Evolutionary conservation across 139 green algal species (phyloP).

Genomic region (Ulvella scutata): DNA sequence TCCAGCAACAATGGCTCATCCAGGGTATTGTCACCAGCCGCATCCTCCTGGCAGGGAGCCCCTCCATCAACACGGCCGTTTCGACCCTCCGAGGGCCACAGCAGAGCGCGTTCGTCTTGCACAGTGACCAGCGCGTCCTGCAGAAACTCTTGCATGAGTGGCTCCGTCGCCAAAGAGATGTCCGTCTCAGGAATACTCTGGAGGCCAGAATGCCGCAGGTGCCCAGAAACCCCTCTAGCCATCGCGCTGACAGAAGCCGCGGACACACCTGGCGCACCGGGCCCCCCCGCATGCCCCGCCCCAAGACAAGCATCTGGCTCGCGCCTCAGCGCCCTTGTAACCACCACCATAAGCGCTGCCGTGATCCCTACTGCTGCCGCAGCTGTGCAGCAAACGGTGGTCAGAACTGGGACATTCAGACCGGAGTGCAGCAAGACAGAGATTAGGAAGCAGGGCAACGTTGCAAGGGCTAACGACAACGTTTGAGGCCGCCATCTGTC

Average conservation of each 20-base stretch:
- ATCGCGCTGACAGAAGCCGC: background rate
- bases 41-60: too few species aligned
- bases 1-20: too few species aligned
- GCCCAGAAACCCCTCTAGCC: background rate
- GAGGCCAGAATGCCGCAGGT: background rate
- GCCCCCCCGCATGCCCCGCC: background rate
- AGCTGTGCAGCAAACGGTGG: background rate
- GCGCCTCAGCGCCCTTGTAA: background rate
- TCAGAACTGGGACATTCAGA: background rate
- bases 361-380: background rate
- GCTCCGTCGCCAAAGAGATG: too few species aligned
- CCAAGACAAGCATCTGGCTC: too few species aligned
- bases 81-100: too few species aligned
- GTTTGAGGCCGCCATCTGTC: background rate
- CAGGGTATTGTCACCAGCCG: too few species aligned
- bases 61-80: too few species aligned
- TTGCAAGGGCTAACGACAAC: background rate
- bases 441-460: background rate
- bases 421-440: background rate
- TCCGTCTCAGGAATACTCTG: background rate
- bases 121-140: background rate
- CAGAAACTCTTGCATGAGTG: slow-evolving; percentile 1
- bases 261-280: background rate
- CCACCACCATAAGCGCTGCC: background rate
- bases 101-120: too few species aligned